phyloP scores from a whole-genome alignment of 2,329 filamentous ascomycete genomes.

The Fusarium caatingaense region DNA sequence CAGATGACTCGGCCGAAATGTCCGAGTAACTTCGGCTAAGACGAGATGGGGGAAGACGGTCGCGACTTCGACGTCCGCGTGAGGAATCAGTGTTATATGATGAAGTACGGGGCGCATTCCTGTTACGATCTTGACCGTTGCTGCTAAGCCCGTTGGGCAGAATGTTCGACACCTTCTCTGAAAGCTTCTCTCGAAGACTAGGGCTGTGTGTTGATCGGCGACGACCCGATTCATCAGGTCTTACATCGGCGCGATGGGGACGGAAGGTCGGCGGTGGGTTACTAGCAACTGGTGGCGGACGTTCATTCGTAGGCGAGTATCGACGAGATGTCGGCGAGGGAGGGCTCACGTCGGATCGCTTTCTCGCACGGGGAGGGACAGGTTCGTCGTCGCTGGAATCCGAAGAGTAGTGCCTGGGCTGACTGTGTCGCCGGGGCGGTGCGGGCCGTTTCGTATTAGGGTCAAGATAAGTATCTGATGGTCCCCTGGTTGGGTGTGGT shows the following conservation, averaged over 20 bases:
- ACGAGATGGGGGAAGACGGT: conserved; percentile 55
- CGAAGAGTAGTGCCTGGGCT: conserved; percentile 58
- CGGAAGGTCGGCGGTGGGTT: conserved; percentile 45
- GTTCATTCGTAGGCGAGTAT: conserved; percentile 46
- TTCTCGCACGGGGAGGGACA: conserved; percentile 45
- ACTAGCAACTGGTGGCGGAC: conserved; percentile 46
- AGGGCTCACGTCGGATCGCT: conserved; percentile 44
- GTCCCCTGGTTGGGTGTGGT: conserved; percentile 45
- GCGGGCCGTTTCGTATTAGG: conserved; percentile 48
- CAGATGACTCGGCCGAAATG: conserved; percentile 52
- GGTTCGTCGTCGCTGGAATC: conserved; percentile 57
- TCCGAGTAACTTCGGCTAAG: conserved; percentile 58
- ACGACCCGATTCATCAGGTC: conserved; percentile 50
- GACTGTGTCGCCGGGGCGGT: conserved; percentile 60
- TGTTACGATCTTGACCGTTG: conserved; percentile 48
- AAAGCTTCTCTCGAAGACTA: conserved; percentile 58
- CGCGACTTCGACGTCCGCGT: conserved; percentile 54
- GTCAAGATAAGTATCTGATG: conserved; percentile 50
- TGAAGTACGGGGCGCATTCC: conserved; percentile 52
- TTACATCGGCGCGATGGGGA: conserved; percentile 50
- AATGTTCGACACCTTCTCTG: conserved; percentile 59
- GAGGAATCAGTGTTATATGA: conserved; percentile 48
- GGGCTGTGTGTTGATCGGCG: conserved; percentile 53
- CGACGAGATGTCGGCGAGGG: conserved; percentile 50
- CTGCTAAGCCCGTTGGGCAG: conserved; percentile 52